phyloP scores from a whole-genome alignment of 2,329 filamentous ascomycete species.

The Talaromyces piceae region DNA sequence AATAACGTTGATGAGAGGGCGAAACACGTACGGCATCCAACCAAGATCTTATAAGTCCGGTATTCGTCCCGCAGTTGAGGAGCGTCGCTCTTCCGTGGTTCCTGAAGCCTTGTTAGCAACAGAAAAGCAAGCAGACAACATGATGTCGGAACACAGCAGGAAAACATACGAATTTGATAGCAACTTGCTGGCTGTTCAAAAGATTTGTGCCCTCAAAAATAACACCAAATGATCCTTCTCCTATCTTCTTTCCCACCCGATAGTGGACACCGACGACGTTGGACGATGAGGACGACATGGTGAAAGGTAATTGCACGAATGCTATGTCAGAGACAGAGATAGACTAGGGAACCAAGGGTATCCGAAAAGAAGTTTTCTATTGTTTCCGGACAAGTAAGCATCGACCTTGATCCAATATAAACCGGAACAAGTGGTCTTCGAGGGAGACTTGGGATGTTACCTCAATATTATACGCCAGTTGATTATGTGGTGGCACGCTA shows the following conservation, averaged over 20 bases:
- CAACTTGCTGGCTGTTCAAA: conserved; percentile 97
- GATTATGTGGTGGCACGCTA: background rate
- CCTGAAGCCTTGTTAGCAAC: conserved; percentile 47
- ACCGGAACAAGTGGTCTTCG: too few species aligned
- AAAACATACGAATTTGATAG: conserved; percentile 90
- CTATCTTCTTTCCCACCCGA: conserved; percentile 98
- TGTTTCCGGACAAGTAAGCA: background rate
- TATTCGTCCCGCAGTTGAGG: conserved; percentile 97
- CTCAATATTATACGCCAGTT: too few species aligned
- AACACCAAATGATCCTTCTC: conserved; percentile 96
- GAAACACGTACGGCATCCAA: conserved; percentile 83
- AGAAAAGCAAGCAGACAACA: background rate
- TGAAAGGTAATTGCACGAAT: conserved; percentile 14
- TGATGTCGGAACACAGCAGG: background rate
- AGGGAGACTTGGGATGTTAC: too few species aligned
- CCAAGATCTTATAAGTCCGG: conserved; percentile 97
- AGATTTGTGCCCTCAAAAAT: conserved; percentile 98
- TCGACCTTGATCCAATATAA: too few species aligned
- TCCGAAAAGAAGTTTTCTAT: background rate
- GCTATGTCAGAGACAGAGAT: background rate
- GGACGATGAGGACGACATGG: conserved; percentile 80
- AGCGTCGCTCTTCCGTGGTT: conserved; percentile 97
- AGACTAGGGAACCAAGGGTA: background rate
- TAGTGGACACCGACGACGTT: conserved; percentile 99
- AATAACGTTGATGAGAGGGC: conserved; percentile 13